Evolutionary conservation across 2,329 filamentous ascomycete species (phyloP).

Genomic region (Pseudocercospora pini-densiflorae): DNA sequence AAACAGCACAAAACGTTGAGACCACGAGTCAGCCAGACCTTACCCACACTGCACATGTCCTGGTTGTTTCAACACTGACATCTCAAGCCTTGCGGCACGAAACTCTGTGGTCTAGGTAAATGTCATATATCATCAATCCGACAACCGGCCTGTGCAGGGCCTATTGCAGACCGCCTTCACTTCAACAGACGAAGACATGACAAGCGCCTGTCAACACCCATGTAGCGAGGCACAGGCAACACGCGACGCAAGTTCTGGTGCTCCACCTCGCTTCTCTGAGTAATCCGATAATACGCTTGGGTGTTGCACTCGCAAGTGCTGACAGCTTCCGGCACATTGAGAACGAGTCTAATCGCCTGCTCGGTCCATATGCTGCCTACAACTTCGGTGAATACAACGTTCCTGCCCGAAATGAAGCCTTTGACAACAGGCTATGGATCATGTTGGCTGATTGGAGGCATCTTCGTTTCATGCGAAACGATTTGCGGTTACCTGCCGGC

Average conservation of each 20-base stretch:
- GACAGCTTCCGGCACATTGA: slow-evolving; percentile 57
- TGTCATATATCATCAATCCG: background rate
- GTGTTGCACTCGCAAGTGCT: slow-evolving; percentile 39
- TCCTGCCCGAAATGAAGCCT: slow-evolving; percentile 75
- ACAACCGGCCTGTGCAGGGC: background rate
- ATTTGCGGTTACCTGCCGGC: slow-evolving; percentile 61
- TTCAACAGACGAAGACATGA: background rate
- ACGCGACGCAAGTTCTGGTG: background rate
- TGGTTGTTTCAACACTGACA: background rate
- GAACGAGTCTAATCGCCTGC: slow-evolving; percentile 83
- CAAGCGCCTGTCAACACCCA: background rate
- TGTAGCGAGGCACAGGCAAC: background rate
- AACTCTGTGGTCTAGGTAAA: background rate
- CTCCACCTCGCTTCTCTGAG: slow-evolving; percentile 58
- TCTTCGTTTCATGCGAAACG: slow-evolving; percentile 74
- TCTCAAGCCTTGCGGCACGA: slow-evolving; percentile 3
- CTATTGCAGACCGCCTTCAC: background rate
- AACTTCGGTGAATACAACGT: slow-evolving; percentile 88
- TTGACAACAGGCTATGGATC: slow-evolving; percentile 95
- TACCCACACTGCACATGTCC: too few species aligned
- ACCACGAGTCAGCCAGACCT: background rate
- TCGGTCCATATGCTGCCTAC: slow-evolving; percentile 74
- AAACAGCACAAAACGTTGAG: background rate
- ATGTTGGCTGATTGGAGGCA: slow-evolving; percentile 88
- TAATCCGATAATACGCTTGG: slow-evolving; percentile 50